Evolutionary conservation across 2,329 filamentous ascomycete species (phyloP).

Genomic region (Neodidymelliopsis sp.): DNA sequence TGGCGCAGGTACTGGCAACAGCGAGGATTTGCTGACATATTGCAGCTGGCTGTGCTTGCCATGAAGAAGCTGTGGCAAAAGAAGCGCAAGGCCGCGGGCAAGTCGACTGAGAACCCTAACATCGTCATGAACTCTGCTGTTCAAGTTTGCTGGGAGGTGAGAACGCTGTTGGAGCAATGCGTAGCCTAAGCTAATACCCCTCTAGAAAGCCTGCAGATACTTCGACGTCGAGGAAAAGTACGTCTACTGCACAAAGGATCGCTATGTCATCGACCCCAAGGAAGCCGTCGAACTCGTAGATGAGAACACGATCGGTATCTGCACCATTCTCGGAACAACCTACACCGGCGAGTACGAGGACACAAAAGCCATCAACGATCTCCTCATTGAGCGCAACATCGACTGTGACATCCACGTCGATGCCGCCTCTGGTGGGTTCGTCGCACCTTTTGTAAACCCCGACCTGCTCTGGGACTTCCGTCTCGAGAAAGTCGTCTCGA

Average conservation of each 20-base stretch:
- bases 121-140: slow-evolving; percentile 96
- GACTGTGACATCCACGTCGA: slow-evolving; percentile 93
- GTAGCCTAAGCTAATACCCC: background rate
- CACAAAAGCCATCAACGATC: slow-evolving; percentile 88
- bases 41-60: slow-evolving; percentile 74
- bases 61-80: slow-evolving; percentile 98
- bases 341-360: slow-evolving; percentile 96
- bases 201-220: slow-evolving; percentile 73
- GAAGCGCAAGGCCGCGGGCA: slow-evolving; percentile 81
- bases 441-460: slow-evolving; percentile 88
- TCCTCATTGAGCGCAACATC: slow-evolving; percentile 76
- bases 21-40: background rate
- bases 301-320: slow-evolving; percentile 87
- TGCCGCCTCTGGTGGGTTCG: slow-evolving; percentile 90
- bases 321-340: slow-evolving; percentile 85
- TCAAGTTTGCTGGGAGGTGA: slow-evolving; percentile 88
- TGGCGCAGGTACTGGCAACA: background rate
- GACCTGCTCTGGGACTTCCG: slow-evolving; percentile 91
- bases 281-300: slow-evolving; percentile 68
- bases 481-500: slow-evolving; percentile 85
- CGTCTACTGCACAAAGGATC: slow-evolving; percentile 67
- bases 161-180: background rate
- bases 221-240: slow-evolving; percentile 93
- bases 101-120: slow-evolving; percentile 82
- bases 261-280: slow-evolving; percentile 70